Evolutionary conservation across 164 flowering plant species (phyloP).

Genomic region (Annona squamosa): DNA sequence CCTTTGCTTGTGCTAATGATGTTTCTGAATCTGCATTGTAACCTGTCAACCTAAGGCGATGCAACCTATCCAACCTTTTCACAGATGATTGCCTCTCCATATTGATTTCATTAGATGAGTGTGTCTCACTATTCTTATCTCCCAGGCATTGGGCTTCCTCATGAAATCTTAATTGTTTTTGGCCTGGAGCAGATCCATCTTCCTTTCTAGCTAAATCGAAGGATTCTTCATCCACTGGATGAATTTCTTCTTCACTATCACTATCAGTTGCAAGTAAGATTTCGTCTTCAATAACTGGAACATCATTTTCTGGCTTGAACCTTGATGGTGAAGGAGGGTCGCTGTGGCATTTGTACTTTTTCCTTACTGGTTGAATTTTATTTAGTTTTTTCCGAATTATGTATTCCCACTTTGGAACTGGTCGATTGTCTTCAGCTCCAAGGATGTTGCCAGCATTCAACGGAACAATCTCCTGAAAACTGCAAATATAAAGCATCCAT

Average conservation of each 20-base stretch:
- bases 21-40: slow-evolving; percentile 22
- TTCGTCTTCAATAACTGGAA: slow-evolving; percentile 61
- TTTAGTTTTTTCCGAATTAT: slow-evolving; percentile 70
- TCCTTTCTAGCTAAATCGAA: slow-evolving; percentile 23
- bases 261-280: slow-evolving; percentile 49
- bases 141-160: slow-evolving; percentile 18
- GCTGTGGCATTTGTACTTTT: slow-evolving; percentile 59
- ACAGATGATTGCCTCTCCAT: slow-evolving; percentile 39
- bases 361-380: slow-evolving; percentile 35
- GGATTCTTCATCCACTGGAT: slow-evolving; percentile 54
- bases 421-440: slow-evolving; percentile 85
- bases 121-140: slow-evolving; percentile 9
- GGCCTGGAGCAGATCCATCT: slow-evolving; percentile 13
- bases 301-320: slow-evolving; percentile 70
- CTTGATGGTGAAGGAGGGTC: slow-evolving; percentile 93
- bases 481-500: slow-evolving; percentile 18
- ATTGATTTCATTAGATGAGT: slow-evolving; percentile 13
- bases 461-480: slow-evolving; percentile 95
- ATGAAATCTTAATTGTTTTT: slow-evolving; percentile 8
- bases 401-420: slow-evolving; percentile 72
- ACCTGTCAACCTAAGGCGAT: slow-evolving; percentile 33
- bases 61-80: slow-evolving; percentile 47
- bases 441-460: slow-evolving; percentile 90
- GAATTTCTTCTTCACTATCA: slow-evolving; percentile 57
- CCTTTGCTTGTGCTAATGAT: slow-evolving; percentile 10